Evolutionary conservation across 352 stramenopile species (phyloP), one percentile per base, ranked within the genome.

Genomic region (Pythium brachiatum): DNA sequence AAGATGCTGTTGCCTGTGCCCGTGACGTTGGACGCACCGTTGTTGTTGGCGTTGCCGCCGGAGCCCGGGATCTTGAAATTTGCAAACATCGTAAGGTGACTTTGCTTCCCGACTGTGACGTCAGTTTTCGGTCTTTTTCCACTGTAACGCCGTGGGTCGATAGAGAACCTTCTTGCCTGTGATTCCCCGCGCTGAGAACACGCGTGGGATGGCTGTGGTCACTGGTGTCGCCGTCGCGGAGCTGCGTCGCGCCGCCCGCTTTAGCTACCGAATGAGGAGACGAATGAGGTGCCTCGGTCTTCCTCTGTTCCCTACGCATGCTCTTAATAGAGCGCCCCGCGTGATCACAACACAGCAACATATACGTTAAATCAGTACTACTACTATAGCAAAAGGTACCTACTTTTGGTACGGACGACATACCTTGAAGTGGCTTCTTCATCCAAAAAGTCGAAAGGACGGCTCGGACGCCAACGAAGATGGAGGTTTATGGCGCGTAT

Each of bases 1-100:
- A 92, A 92, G 73, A 92, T 90, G 65, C 78, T 87, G 59, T 68
- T 75, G 65, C 69, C 75, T 21, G 81, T 77, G 66, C 55, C 79
- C 31, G 74, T 39, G 15, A 46, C 53, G 50, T 62, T 58, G 31
- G 8, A 56, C 2, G 29, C 53, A 29, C 60, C 52, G 44, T 53
- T 63, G 38, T 46, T 62, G 72, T 71, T 76, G 66, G 36, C 70
- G 38, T 34, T 75, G 55, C 64, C 83, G 60, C 59, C 66, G 43
- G 65, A 73, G 39, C 76, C 51, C 21, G 60, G 64, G 67, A 89
- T 70, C 57, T 82, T 81, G 69, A 90, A 78, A 57, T 79, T 78
- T 26, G 74, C 81, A 72, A 92, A 90, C 81, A 92, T 90, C 23
- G 59, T 32, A 15, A n/a, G 29, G 29, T 9, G 29, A 9, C n/a